Conservation (phyloP, 768 basidiomycete species). For the Lentinula sp. region DNA sequence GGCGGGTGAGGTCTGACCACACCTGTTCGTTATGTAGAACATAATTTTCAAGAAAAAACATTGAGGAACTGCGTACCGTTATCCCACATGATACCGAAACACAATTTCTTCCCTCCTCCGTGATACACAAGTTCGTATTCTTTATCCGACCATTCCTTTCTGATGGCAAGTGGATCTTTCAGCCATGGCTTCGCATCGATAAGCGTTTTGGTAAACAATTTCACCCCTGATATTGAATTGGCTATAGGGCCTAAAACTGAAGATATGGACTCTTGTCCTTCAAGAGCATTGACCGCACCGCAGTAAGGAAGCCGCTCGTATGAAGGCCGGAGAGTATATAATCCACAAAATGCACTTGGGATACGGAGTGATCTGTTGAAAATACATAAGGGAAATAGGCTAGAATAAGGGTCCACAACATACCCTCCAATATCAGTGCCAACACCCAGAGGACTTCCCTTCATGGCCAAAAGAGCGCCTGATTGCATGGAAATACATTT, state of each 20-base stretch:
- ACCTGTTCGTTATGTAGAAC: neutral
- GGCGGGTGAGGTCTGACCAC: conserved; percentile 56
- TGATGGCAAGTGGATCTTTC: conserved; percentile 51
- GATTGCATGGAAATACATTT: neutral
- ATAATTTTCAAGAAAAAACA: neutral
- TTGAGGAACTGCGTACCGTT: conserved; percentile 32
- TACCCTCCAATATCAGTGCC: conserved; percentile 66
- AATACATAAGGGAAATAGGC: neutral
- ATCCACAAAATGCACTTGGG: conserved; percentile 59
- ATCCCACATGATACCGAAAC: conserved; percentile 63
- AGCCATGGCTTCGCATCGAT: conserved; percentile 57
- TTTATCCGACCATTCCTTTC: conserved; percentile 55
- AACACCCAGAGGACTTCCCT: conserved; percentile 36
- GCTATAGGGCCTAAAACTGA: conserved; percentile 76
- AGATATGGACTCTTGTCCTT: conserved; percentile 65
- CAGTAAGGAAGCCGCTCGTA: conserved; percentile 67
- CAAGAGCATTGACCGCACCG: conserved; percentile 56
- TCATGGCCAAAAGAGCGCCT: conserved; percentile 25
- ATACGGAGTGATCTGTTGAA: conserved; percentile 60
- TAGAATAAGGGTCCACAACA: conserved; percentile 1
- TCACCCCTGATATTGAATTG: conserved; percentile 52
- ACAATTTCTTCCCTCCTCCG: conserved; percentile 40
- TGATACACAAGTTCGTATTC: conserved; percentile 55
- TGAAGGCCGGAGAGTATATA: conserved; percentile 72
- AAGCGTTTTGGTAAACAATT: conserved; percentile 60